These are phyloP conservation scores for Candida argentea DNA, from an alignment of 805 yeast genomes.

Conservation along the genomic window DNA sequence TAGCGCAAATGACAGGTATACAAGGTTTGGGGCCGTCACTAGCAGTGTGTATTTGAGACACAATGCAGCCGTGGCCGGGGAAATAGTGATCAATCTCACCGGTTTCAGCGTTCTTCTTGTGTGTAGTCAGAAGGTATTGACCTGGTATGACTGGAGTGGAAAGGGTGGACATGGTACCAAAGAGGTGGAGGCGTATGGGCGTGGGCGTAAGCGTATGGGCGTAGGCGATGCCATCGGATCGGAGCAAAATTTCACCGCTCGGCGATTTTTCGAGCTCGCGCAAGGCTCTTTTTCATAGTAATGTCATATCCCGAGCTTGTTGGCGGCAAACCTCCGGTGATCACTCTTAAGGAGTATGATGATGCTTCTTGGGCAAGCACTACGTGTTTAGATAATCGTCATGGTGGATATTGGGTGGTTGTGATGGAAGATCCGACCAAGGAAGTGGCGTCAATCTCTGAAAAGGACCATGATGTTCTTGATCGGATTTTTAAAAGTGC, in stretches of 20 bases:
- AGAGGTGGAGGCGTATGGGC: too few relatives aligned
- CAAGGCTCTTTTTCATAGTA: too few relatives aligned
- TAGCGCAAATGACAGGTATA: constrained; percentile 42
- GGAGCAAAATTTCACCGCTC: too few relatives aligned
- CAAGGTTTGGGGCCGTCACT: constrained; percentile 7
- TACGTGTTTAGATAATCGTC: constrained; percentile 37
- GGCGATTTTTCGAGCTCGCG: too few relatives aligned
- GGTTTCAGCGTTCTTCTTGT: constrained; percentile 17
- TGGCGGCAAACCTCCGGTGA: constrained; percentile 36
- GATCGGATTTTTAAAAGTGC: constrained; percentile 39
- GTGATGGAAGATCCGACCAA: constrained; percentile 33
- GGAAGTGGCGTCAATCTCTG: constrained; percentile 34
- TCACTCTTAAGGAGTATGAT: constrained; percentile 39
- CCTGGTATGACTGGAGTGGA: constrained; percentile 65
- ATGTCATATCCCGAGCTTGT: constrained; percentile 30
- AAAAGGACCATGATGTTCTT: constrained; percentile 26
- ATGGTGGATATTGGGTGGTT: constrained; percentile 31
- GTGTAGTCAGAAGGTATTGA: constrained; percentile 59
- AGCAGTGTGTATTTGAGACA: constrained; percentile 34
- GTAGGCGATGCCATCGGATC: too few relatives aligned
- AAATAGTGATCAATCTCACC: constrained; percentile 35
- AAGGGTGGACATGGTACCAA: too few relatives aligned
- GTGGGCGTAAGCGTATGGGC: too few relatives aligned
- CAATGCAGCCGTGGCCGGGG: constrained; percentile 58
- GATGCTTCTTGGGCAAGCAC: constrained; percentile 41